Percentiles rank a stretch among this genome's conserved stretches.
These are phyloP conservation scores for Solanum hybrid DNA, from an alignment of 305 asterid genomes.

Conservation along the genomic window DNA sequence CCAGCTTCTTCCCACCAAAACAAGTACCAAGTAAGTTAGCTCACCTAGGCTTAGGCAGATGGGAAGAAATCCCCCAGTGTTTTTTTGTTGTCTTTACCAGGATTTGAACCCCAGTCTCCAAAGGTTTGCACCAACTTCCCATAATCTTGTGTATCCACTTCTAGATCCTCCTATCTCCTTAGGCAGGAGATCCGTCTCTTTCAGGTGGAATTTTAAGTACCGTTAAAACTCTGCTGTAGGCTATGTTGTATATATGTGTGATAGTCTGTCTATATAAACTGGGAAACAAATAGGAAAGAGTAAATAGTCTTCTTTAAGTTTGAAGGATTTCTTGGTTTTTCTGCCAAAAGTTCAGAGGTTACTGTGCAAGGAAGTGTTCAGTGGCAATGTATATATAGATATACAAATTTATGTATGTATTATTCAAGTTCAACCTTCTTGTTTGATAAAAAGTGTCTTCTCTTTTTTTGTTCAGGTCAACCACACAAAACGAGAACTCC, in stretches of 20 bases:
- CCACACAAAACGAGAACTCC: slow-evolving; percentile 94
- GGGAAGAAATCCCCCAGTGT: not conserved
- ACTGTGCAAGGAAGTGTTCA: not conserved
- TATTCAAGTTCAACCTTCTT: not conserved
- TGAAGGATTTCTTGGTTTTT: not conserved
- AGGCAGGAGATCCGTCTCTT: not conserved
- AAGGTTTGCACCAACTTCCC: not conserved
- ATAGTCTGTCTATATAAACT: not conserved
- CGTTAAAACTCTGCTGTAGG: not conserved
- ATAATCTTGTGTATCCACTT: not conserved
- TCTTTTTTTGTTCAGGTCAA: slow-evolving; percentile 50
- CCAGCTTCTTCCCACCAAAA: not conserved
- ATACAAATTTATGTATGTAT: not conserved
- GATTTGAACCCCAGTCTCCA: not conserved
- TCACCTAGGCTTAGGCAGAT: not conserved
- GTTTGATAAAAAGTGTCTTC: not conserved
- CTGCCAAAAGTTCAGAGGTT: not conserved
- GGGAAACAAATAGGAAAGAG: not conserved
- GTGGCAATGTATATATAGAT: not conserved
- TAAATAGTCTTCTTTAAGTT: not conserved
- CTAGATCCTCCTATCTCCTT: not conserved
- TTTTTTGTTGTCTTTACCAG: not conserved
- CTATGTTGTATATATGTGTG: not conserved
- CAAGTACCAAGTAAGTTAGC: not conserved
- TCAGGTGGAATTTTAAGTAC: not conserved